Conservation (phyloP, 2,329 filamentous ascomycete species). For the Gaeumannomyces tritici region DNA sequence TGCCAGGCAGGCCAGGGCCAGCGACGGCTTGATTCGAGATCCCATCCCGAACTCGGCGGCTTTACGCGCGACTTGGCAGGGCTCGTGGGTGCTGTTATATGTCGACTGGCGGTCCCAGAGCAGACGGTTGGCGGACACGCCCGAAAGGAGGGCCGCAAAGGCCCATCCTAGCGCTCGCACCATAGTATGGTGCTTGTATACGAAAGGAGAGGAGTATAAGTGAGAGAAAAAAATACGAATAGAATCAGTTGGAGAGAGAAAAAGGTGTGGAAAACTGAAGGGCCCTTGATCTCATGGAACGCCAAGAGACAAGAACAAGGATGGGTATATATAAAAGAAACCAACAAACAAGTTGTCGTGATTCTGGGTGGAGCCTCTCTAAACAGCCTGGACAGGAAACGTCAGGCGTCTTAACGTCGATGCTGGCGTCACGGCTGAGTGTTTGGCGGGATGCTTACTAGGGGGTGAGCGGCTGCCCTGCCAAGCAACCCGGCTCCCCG, state of each 20-base stretch:
- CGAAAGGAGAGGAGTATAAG: not conserved
- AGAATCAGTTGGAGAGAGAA: not conserved
- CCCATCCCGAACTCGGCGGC: not conserved
- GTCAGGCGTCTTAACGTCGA: not conserved
- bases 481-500: not conserved
- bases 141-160: not conserved
- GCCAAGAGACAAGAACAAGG: not conserved
- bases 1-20: constrained; percentile 28
- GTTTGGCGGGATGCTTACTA: not conserved
- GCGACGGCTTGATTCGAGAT: constrained; percentile 1
- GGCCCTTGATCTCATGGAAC: not conserved
- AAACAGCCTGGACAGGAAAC: not conserved
- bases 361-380: not conserved
- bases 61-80: constrained; percentile 6
- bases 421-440: not conserved
- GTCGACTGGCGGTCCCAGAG: not conserved
- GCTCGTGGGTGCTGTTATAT: constrained; percentile 4
- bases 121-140: not conserved
- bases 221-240: not conserved
- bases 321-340: not conserved
- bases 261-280: not conserved
- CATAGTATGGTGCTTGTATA: not conserved
- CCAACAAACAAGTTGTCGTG: not conserved
- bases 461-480: no score
- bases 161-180: not conserved